phyloP scores from a whole-genome alignment of 169 alveolate species.

The Eimeria falciformis region DNA sequence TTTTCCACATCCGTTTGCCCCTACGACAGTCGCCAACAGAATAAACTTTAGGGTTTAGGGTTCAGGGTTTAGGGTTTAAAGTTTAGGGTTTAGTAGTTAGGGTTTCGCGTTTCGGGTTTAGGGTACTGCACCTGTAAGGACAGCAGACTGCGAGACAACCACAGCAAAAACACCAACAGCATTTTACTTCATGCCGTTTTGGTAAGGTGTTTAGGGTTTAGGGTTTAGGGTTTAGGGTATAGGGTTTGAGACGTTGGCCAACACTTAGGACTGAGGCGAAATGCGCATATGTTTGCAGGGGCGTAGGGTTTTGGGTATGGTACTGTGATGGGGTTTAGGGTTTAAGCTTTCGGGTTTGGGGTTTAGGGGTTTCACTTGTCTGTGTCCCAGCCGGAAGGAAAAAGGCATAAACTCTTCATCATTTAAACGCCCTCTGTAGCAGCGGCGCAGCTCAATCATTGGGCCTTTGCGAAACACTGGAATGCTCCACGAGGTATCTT shows the following conservation, averaged over 20 bases:
- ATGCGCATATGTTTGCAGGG: background rate
- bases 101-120: background rate
- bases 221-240: constrained; percentile 30
- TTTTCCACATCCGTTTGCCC: constrained; percentile 18
- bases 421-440: background rate
- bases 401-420: constrained; percentile 15
- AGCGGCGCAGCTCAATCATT: background rate
- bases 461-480: background rate
- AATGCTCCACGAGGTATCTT: constrained; percentile 12
- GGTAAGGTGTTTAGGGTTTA: background rate
- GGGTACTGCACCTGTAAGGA: background rate
- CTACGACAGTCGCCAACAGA: background rate
- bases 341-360: constrained; percentile 10
- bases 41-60: constrained; percentile 14
- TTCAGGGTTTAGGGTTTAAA: background rate
- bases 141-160: constrained; percentile 16
- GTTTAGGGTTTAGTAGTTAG: constrained; percentile 15
- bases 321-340: background rate
- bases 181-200: background rate
- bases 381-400: constrained; percentile 6
- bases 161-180: background rate
- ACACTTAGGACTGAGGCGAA: too few relatives aligned
- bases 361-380: background rate
- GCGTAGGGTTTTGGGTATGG: background rate
- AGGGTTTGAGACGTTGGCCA: too few relatives aligned